Evolutionary conservation across 805 yeast genomes (phyloP).

Genomic region (Yarrowia divulgata): DNA sequence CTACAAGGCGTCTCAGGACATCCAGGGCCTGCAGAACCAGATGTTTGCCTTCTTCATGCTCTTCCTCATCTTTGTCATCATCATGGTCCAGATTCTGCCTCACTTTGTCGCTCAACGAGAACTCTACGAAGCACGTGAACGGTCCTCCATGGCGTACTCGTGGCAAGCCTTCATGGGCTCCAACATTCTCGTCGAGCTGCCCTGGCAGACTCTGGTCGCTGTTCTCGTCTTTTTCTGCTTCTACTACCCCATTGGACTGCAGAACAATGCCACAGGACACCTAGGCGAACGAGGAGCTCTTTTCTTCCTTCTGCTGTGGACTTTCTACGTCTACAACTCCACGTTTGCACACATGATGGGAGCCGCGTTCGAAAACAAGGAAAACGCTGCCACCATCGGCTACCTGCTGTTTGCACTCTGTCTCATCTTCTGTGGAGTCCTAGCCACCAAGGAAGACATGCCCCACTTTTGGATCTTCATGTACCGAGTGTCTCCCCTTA

Average conservation of each 20-base stretch:
- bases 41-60: constrained; percentile 80
- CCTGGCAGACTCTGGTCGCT: constrained; percentile 68
- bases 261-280: constrained; percentile 54
- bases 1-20: constrained; percentile 66
- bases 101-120: constrained; percentile 66
- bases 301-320: constrained; percentile 51
- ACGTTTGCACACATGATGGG: constrained; percentile 55
- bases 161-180: constrained; percentile 71
- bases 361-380: constrained; percentile 48
- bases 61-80: constrained; percentile 59
- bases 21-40: constrained; percentile 81
- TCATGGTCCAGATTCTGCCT: constrained; percentile 70
- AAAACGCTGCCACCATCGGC: constrained; percentile 69
- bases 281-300: constrained; percentile 55
- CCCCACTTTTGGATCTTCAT: constrained; percentile 84
- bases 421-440: constrained; percentile 79
- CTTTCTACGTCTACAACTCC: constrained; percentile 58
- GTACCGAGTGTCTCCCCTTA: constrained; percentile 76
- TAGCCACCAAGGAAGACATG: constrained; percentile 59
- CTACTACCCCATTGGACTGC: constrained; percentile 77
- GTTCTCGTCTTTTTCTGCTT: constrained; percentile 66
- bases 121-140: constrained; percentile 73
- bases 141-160: constrained; percentile 72
- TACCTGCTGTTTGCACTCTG: constrained; percentile 66
- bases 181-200: constrained; percentile 70